Percentiles rank a stretch among this genome's conserved stretches.
Conservation (phyloP, 495 filamentous ascomycete genomes). For the Podospora didyma region DNA sequence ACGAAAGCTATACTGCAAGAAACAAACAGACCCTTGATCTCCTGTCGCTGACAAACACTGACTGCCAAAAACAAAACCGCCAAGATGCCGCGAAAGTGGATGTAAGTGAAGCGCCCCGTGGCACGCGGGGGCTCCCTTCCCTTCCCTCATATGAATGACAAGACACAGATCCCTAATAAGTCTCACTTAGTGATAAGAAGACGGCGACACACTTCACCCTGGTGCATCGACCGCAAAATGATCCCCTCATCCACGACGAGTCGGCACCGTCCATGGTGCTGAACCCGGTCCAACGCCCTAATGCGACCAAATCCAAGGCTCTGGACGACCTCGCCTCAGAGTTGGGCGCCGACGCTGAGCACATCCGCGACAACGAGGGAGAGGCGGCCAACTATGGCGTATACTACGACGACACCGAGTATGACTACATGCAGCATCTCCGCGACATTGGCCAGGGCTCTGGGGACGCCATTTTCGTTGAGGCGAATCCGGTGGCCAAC, state of each 20-base stretch:
- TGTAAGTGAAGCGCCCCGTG: conserved; percentile 49
- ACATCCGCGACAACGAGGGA: conserved; percentile 83
- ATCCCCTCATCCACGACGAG: conserved; percentile 88
- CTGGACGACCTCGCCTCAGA: conserved; percentile 73
- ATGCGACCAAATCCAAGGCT: conserved; percentile 45
- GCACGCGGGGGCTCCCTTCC: conserved; percentile 28
- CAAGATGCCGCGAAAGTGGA: conserved; percentile 85
- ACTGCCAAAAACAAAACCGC: background rate
- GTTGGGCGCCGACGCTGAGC: conserved; percentile 56
- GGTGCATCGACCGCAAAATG: conserved; percentile 93
- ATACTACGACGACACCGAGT: conserved; percentile 80
- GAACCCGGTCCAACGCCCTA: conserved; percentile 46
- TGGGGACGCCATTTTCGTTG: conserved; percentile 69
- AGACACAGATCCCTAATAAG: background rate
- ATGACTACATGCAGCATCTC: conserved; percentile 99
- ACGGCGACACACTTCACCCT: conserved; percentile 86
- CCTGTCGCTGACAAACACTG: too few relatives aligned
- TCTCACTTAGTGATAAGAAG: conserved; percentile 75
- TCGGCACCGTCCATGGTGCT: conserved; percentile 79
- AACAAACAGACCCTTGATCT: too few relatives aligned
- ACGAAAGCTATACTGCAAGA: too few relatives aligned
- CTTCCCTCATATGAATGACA: background rate
- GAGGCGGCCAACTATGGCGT: conserved; percentile 93
- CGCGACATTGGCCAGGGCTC: conserved; percentile 66
- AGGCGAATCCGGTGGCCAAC: conserved; percentile 60